These are phyloP conservation scores for Fusarium pininemorale DNA, from an alignment of 2,329 filamentous ascomycete genomes.

Conservation along the genomic window DNA sequence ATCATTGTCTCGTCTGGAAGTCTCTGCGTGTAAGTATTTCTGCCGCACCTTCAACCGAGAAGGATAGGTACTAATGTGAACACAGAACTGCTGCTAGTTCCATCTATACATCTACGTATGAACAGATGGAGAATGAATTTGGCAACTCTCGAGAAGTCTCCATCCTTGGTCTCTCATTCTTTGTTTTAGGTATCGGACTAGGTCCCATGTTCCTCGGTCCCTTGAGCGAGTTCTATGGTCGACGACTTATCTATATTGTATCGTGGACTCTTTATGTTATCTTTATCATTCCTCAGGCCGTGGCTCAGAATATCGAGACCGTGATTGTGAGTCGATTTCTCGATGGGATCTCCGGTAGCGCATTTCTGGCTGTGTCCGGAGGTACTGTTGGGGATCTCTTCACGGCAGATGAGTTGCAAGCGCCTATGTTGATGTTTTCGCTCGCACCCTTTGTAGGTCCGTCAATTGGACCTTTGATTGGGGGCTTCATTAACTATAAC, in stretches of 20 bases:
- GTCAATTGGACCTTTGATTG: constrained; percentile 67
- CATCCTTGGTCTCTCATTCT: constrained; percentile 82
- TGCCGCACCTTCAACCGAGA: background rate
- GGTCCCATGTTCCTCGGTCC: constrained; percentile 72
- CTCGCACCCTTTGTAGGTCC: constrained; percentile 72
- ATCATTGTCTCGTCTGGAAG: constrained; percentile 77
- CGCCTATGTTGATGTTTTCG: constrained; percentile 85
- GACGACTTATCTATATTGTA: constrained; percentile 80
- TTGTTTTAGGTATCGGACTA: constrained; percentile 77
- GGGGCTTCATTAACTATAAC: constrained; percentile 85
- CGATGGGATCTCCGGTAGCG: constrained; percentile 74
- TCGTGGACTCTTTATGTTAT: constrained; percentile 80
- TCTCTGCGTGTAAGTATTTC: constrained; percentile 79
- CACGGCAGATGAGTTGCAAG: constrained; percentile 71
- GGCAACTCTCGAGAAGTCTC: constrained; percentile 74
- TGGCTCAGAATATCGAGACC: constrained; percentile 83
- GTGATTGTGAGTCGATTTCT: constrained; percentile 83
- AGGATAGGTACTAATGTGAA: background rate
- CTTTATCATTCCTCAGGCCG: constrained; percentile 83
- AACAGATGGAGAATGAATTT: constrained; percentile 80
- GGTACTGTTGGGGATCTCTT: constrained; percentile 89
- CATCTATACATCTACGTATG: constrained; percentile 88
- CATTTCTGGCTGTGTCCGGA: constrained; percentile 78
- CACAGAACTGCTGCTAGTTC: constrained; percentile 82
- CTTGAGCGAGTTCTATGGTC: constrained; percentile 81